Conservation (phyloP, 345 rosid species). For the Eucalyptus cloeziana region DNA sequence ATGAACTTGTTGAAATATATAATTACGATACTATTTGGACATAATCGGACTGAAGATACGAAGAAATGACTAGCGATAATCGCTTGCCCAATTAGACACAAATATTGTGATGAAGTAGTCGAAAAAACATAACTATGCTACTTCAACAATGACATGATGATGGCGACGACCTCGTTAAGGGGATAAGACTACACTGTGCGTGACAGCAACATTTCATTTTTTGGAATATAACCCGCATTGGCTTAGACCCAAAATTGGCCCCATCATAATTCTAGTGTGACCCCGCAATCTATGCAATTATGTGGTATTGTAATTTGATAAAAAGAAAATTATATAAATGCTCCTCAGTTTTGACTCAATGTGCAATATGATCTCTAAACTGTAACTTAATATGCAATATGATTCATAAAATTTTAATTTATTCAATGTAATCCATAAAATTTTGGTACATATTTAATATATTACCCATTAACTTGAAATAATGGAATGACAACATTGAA, state of each 20-base stretch:
- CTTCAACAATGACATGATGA: background rate
- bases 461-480: too few species aligned
- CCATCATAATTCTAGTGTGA: background rate
- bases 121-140: background rate
- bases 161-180: background rate
- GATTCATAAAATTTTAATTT: too few species aligned
- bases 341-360: fast-evolving
- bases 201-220: background rate
- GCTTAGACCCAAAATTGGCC: background rate
- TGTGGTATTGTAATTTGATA: background rate
- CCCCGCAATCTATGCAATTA: background rate
- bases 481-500: fast-evolving
- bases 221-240: fast-evolving
- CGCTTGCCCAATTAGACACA: background rate
- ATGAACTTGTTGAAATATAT: background rate
- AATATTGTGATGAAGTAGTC: background rate
- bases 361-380: fast-evolving
- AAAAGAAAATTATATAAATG: too few species aligned
- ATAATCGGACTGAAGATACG: background rate
- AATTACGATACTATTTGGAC: background rate
- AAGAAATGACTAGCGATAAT: background rate
- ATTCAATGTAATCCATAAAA: background rate
- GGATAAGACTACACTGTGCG: background rate
- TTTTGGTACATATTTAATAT: too few species aligned
- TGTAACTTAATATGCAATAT: too few species aligned